phyloP scores from a whole-genome alignment of 2,329 filamentous ascomycete species.

The Didymella arachidicola region DNA sequence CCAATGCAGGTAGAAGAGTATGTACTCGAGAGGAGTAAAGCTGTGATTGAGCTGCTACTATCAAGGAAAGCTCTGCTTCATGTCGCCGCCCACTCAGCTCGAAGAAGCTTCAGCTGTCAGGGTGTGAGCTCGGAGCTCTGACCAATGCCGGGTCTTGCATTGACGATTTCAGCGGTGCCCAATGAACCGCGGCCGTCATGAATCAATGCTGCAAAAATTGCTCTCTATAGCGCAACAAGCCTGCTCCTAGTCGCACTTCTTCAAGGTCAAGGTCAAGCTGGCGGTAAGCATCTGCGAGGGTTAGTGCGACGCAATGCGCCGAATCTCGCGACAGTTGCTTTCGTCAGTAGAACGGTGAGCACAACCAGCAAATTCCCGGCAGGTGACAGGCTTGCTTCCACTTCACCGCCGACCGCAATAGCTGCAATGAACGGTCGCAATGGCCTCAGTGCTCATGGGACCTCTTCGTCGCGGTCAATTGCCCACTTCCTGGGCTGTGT shows the following conservation, averaged over 20 bases:
- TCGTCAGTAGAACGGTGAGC: constrained; percentile 6
- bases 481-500: constrained; percentile 8
- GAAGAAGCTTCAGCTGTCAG: constrained; percentile 21
- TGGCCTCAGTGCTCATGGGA: not conserved
- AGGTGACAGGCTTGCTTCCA: constrained; percentile 7
- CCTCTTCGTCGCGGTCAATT: not conserved
- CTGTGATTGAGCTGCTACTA: constrained; percentile 23
- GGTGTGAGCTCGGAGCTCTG: constrained; percentile 18
- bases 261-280: constrained; percentile 15
- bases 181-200: constrained; percentile 25
- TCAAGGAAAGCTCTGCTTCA: constrained; percentile 23
- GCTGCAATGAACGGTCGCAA: not conserved
- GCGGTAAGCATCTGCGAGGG: constrained; percentile 18
- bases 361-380: constrained; percentile 2
- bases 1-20: constrained; percentile 18
- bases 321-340: constrained; percentile 11
- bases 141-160: constrained; percentile 21
- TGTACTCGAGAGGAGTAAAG: constrained; percentile 13
- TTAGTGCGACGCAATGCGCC: constrained; percentile 20
- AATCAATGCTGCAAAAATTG: constrained; percentile 24
- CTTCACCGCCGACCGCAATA: not conserved
- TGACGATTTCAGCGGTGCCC: constrained; percentile 19
- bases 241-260: constrained; percentile 19
- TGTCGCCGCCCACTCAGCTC: constrained; percentile 20
- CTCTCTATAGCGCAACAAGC: constrained; percentile 21